phyloP scores from a whole-genome alignment of 2,329 filamentous ascomycete species.

The Neofusicoccum ribis region DNA sequence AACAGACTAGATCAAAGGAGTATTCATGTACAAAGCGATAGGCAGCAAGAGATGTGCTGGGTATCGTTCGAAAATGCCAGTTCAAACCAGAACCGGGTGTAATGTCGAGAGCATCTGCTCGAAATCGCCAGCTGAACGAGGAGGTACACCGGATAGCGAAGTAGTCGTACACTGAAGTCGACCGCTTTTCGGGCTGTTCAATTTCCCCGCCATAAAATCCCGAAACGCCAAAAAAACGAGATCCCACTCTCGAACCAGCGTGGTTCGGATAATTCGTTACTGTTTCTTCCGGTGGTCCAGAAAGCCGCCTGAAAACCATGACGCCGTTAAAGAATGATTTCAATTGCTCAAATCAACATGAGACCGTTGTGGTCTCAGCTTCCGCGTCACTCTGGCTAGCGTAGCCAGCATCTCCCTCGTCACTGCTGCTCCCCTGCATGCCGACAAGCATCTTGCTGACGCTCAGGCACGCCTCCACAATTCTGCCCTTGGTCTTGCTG shows the following conservation, averaged over 20 bases:
- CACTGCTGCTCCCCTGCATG: slow-evolving; percentile 26
- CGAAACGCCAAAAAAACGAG: background rate
- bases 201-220: background rate
- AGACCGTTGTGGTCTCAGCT: background rate
- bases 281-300: background rate
- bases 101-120: background rate
- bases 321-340: slow-evolving; percentile 2
- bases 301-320: background rate
- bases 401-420: slow-evolving; percentile 33
- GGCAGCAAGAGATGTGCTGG: slow-evolving; percentile 1
- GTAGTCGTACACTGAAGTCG: slow-evolving; percentile 6
- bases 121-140: slow-evolving; percentile 4
- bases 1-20: background rate
- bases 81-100: background rate
- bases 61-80: slow-evolving; percentile 1
- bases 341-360: slow-evolving; percentile 4
- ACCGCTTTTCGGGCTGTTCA: slow-evolving; percentile 9
- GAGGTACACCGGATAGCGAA: background rate
- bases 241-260: background rate
- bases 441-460: slow-evolving; percentile 48
- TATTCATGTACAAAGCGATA: slow-evolving; percentile 11
- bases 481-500: slow-evolving; percentile 36
- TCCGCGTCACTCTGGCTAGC: slow-evolving; percentile 25
- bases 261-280: slow-evolving; percentile 5
- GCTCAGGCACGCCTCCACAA: slow-evolving; percentile 44